A percentile compares a stretch with the other conserved stretches of the same genome.
phyloP scores from a whole-genome alignment of 2,329 filamentous ascomycete species.

The Helotiales sp. region DNA sequence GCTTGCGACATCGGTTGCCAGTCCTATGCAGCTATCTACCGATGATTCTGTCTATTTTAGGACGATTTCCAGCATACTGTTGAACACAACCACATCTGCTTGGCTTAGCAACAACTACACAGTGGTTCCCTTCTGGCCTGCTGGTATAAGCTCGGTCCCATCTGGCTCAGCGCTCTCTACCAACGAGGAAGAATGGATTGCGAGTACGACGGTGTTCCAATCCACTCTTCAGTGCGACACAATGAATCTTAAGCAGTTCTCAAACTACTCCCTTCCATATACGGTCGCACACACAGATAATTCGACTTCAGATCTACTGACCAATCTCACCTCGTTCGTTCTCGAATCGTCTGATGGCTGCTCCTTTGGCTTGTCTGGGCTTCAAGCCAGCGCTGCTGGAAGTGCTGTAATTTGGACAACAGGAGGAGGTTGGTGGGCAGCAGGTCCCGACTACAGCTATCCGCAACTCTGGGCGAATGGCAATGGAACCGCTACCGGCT shows the following conservation, averaged over 20 bases:
- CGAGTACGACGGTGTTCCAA: slow-evolving; percentile 18
- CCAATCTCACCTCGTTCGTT: slow-evolving; percentile 15
- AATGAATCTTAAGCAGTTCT: slow-evolving; percentile 11
- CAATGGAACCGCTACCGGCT: slow-evolving; percentile 5
- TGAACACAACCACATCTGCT: slow-evolving; percentile 18
- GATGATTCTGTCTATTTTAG: slow-evolving; percentile 16
- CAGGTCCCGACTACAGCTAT: slow-evolving; percentile 9
- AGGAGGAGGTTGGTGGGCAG: slow-evolving; percentile 13
- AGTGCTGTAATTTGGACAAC: not conserved
- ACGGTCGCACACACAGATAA: not conserved
- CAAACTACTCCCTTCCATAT: slow-evolving; percentile 10
- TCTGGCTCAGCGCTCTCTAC: slow-evolving; percentile 7
- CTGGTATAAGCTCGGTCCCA: not conserved
- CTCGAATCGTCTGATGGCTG: slow-evolving; percentile 17
- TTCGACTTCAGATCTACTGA: not conserved
- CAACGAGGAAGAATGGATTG: slow-evolving; percentile 8
- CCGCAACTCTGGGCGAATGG: not conserved
- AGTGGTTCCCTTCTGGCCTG: slow-evolving; percentile 21
- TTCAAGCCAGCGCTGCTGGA: not conserved
- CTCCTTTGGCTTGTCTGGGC: slow-evolving; percentile 11
- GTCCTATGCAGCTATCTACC: slow-evolving; percentile 5
- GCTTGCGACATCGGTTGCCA: not conserved
- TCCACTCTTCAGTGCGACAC: slow-evolving; percentile 9
- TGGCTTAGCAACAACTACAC: slow-evolving; percentile 20
- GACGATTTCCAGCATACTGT: slow-evolving; percentile 15